A percentile compares a stretch with the other conserved stretches of the same genome.
Evolutionary conservation across 2,329 filamentous ascomycete genomes (phyloP).

Genomic region (Aspergillus niger): DNA sequence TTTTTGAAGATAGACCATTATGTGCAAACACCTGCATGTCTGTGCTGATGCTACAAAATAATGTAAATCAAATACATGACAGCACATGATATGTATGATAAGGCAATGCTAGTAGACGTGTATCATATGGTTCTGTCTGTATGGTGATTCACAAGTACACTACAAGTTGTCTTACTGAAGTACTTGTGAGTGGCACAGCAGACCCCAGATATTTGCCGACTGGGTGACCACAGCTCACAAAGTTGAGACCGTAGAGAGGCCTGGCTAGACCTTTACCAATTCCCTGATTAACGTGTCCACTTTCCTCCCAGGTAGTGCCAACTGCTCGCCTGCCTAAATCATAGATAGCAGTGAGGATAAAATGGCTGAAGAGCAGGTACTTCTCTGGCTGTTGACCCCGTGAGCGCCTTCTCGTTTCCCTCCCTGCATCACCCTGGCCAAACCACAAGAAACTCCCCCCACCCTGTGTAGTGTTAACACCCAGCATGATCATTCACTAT

Average conservation of each 20-base stretch:
- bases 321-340: not conserved
- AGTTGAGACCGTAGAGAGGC: not conserved
- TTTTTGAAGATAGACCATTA: not conserved
- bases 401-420: not conserved
- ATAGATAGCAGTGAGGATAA: not conserved
- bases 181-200: not conserved
- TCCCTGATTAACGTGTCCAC: not conserved
- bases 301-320: not conserved
- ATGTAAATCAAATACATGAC: not conserved
- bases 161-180: not conserved
- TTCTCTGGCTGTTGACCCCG: not conserved
- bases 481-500: not conserved
- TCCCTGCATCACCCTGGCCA: not conserved
- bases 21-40: not conserved
- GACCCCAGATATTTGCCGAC: not conserved
- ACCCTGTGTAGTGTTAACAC: not conserved
- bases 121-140: not conserved
- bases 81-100: not conserved
- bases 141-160: not conserved
- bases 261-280: not conserved
- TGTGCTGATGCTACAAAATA: not conserved
- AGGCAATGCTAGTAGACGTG: not conserved
- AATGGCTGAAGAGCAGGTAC: not conserved
- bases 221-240: not conserved
- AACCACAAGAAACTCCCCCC: not conserved